phyloP scores from a whole-genome alignment of 2,329 filamentous ascomycete species.

The Knufia petricola region DNA sequence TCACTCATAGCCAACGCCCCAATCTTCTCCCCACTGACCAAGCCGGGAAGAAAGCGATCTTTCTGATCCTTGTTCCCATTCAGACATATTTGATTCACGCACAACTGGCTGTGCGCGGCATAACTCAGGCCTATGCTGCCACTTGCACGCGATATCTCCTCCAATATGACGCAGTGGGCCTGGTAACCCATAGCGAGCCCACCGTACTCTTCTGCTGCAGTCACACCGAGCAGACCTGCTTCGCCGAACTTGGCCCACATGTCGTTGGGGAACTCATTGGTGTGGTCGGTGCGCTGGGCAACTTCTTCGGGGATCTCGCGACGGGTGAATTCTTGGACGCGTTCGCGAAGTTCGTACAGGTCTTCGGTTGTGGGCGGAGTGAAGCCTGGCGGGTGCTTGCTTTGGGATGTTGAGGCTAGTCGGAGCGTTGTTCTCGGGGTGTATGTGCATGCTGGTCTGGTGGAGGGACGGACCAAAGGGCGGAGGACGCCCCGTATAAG shows the following conservation, averaged over 20 bases:
- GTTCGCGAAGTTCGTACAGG: constrained; percentile 68
- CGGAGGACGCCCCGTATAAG: background rate
- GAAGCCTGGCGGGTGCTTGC: constrained; percentile 59
- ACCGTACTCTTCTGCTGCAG: constrained; percentile 83
- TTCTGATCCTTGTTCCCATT: constrained; percentile 78
- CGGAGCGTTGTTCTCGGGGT: constrained; percentile 5
- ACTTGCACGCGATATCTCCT: constrained; percentile 83
- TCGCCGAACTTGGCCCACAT: constrained; percentile 94
- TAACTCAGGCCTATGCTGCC: constrained; percentile 77
- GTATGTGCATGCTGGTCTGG: background rate
- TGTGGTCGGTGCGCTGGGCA: constrained; percentile 70
- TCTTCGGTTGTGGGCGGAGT: constrained; percentile 60
- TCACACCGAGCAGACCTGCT: constrained; percentile 84
- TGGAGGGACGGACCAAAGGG: background rate
- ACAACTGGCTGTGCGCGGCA: constrained; percentile 90
- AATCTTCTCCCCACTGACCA: constrained; percentile 71
- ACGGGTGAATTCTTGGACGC: constrained; percentile 81
- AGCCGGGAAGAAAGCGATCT: constrained; percentile 62
- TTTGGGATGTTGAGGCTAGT: constrained; percentile 43
- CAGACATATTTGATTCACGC: constrained; percentile 89
- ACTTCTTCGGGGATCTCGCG: constrained; percentile 79
- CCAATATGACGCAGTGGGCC: constrained; percentile 90
- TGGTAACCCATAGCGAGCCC: constrained; percentile 90
- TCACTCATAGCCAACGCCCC: constrained; percentile 94
- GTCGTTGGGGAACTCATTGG: constrained; percentile 76